These are phyloP conservation scores for Pseudogymnoascus sp. DNA, from an alignment of 2,329 filamentous ascomycete genomes.

Conservation along the genomic window DNA sequence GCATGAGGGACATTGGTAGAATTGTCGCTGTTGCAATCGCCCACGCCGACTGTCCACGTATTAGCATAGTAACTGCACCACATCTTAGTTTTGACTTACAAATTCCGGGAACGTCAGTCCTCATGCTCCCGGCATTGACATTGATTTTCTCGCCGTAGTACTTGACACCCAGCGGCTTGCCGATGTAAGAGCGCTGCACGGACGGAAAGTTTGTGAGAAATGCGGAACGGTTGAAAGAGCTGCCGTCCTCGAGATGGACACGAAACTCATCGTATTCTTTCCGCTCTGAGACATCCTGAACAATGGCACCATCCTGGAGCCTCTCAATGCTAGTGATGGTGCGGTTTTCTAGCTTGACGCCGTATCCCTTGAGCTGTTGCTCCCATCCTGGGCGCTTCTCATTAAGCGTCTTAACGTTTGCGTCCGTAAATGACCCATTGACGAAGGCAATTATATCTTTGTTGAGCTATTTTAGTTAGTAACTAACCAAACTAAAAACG, in stretches of 20 bases:
- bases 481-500: no score
- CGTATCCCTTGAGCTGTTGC: conserved; percentile 40
- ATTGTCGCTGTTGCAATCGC: conserved; percentile 44
- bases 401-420: conserved; percentile 32
- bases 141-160: conserved; percentile 11
- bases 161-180: conserved; percentile 34
- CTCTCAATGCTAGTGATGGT: conserved; percentile 42
- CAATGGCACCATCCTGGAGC: conserved; percentile 29
- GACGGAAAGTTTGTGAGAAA: conserved; percentile 43
- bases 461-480: no score
- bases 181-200: conserved; percentile 40
- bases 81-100: conserved; percentile 34
- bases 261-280: conserved; percentile 46
- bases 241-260: conserved; percentile 42
- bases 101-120: conserved; percentile 44
- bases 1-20: conserved; percentile 54
- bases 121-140: conserved; percentile 10
- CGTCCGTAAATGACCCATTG: conserved; percentile 48
- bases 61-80: background rate
- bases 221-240: conserved; percentile 37
- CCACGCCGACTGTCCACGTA: conserved; percentile 36
- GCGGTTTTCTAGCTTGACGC: conserved; percentile 47
- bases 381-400: conserved; percentile 36
- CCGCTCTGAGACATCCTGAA: conserved; percentile 3
- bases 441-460: conserved; percentile 33